phyloP scores from a whole-genome alignment of 2,329 filamentous ascomycete species.

The Clonostachys rosea region DNA sequence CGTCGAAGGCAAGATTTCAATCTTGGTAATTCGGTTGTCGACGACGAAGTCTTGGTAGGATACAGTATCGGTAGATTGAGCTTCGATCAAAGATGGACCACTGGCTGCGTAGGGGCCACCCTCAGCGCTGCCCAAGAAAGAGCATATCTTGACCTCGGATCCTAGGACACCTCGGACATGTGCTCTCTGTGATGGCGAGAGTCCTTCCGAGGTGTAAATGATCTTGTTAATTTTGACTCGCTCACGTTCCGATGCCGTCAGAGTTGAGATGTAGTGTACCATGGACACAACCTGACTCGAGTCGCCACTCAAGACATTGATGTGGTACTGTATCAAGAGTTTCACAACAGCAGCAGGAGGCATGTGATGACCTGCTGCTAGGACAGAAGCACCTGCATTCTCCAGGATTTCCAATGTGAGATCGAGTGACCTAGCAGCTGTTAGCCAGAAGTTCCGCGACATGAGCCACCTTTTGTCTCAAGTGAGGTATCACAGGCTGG shows the following conservation, averaged over 20 bases:
- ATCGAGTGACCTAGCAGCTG: conserved; percentile 24
- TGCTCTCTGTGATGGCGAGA: conserved; percentile 22
- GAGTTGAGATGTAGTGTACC: conserved; percentile 23
- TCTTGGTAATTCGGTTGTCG: neutral
- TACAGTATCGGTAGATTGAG: neutral
- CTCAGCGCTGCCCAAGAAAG: conserved; percentile 34
- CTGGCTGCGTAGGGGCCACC: conserved; percentile 30
- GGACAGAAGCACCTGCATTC: conserved; percentile 29
- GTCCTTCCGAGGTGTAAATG: conserved; percentile 36
- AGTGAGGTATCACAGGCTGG: too few species aligned
- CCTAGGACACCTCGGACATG: conserved; percentile 22
- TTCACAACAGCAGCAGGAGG: conserved; percentile 12
- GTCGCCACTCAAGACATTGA: conserved; percentile 31
- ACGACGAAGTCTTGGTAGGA: conserved; percentile 6
- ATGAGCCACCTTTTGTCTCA: too few species aligned
- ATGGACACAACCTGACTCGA: conserved; percentile 28
- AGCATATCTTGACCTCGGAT: conserved; percentile 24
- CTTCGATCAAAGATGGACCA: conserved; percentile 15
- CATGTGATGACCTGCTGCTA: conserved; percentile 26
- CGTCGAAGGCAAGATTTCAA: neutral
- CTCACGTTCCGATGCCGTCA: conserved; percentile 9
- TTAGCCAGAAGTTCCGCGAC: neutral
- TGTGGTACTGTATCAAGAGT: conserved; percentile 19
- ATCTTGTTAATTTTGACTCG: conserved; percentile 28
- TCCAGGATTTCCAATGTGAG: conserved; percentile 31